Evolutionary conservation across 1,284 basidiomycete species (phyloP).

Genomic region (Sparassis latifolia): DNA sequence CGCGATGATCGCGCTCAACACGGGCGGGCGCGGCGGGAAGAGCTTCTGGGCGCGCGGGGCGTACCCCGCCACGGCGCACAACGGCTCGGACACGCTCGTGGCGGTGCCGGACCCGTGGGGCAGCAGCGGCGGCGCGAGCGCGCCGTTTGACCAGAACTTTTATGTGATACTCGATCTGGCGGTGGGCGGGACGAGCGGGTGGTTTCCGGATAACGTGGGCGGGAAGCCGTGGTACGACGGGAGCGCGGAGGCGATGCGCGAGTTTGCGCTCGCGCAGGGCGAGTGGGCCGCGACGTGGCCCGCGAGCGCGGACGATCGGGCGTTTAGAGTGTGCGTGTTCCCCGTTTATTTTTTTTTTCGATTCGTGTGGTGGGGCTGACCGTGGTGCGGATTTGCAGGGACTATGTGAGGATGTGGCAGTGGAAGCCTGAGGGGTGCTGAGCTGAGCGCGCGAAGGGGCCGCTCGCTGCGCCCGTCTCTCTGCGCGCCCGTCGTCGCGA

Average conservation of each 20-base stretch:
- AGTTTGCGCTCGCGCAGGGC: conserved; percentile 59
- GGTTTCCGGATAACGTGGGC: conserved; percentile 75
- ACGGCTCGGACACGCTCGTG: conserved; percentile 39
- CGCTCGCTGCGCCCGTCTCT: too few species aligned
- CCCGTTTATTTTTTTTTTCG: conserved; percentile 4
- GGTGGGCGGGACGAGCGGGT: conserved; percentile 81
- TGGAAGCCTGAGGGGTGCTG: conserved; percentile 29
- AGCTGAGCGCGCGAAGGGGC: not conserved
- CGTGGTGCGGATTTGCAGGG: conserved; percentile 23
- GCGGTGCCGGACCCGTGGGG: conserved; percentile 45
- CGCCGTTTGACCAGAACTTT: conserved; percentile 80
- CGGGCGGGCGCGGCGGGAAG: conserved; percentile 32
- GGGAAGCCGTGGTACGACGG: conserved; percentile 78
- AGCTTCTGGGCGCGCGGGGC: conserved; percentile 31
- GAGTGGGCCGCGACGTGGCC: conserved; percentile 74
- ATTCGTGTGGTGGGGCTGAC: conserved; percentile 2
- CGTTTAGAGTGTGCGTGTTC: conserved; percentile 64
- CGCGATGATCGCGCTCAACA: conserved; percentile 38
- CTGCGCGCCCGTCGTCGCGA: too few species aligned
- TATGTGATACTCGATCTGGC: conserved; percentile 79
- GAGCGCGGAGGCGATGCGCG: conserved; percentile 56
- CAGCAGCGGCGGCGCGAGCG: conserved; percentile 38
- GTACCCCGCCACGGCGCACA: conserved; percentile 33
- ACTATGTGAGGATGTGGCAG: conserved; percentile 66
- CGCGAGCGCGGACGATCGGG: conserved; percentile 47